phyloP scores from a whole-genome alignment of 306 rosid genomes.

The Parietaria judaica region DNA sequence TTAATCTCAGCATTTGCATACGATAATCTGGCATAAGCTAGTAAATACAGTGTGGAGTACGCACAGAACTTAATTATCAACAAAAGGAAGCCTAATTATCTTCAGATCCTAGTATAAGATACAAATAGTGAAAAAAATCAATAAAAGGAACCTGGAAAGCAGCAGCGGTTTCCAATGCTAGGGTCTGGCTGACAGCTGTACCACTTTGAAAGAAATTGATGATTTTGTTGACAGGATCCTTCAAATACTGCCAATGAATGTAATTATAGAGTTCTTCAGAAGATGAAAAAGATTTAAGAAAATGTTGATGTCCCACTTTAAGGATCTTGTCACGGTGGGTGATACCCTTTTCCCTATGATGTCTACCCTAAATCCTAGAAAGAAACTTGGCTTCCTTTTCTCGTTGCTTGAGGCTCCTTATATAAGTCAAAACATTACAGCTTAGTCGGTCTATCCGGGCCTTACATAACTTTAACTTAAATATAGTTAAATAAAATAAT shows the following conservation, averaged over 20 bases:
- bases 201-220: slow-evolving; percentile 68
- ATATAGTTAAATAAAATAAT: too few relatives aligned
- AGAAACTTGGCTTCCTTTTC: too few relatives aligned
- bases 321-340: too few relatives aligned
- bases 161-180: slow-evolving; percentile 91
- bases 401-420: too few relatives aligned
- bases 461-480: too few relatives aligned
- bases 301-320: too few relatives aligned
- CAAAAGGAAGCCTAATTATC: slow-evolving; percentile 6
- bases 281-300: background rate
- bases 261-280: slow-evolving; percentile 25
- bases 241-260: slow-evolving; percentile 59
- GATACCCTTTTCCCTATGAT: too few relatives aligned
- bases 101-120: slow-evolving; percentile 9
- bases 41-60: background rate
- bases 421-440: background rate
- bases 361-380: too few relatives aligned
- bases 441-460: too few relatives aligned
- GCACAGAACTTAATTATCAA: slow-evolving; percentile 8
- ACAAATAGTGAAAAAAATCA: background rate
- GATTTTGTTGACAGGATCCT: slow-evolving; percentile 74
- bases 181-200: slow-evolving; percentile 70
- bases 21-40: background rate
- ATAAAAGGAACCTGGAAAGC: slow-evolving; percentile 75
- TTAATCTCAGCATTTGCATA: background rate